Evolutionary conservation across 2,329 filamentous ascomycete genomes (phyloP).

Genomic region (Verticillium albo-atrum): DNA sequence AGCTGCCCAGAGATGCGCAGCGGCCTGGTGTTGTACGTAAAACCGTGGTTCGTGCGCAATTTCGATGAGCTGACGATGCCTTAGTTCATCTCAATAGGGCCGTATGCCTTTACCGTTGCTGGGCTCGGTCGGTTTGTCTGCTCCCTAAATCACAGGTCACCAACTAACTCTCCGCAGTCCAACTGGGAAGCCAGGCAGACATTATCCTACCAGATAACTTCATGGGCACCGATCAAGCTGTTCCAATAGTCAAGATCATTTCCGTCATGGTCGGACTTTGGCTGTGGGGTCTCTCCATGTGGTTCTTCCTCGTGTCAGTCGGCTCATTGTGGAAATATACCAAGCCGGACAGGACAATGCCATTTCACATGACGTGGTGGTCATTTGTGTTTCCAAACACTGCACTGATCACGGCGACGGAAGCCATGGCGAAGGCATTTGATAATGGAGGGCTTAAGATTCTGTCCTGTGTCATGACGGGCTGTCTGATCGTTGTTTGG

Average conservation of each 20-base stretch:
- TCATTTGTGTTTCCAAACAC: conserved; percentile 81
- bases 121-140: conserved; percentile 30
- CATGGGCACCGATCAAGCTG: conserved; percentile 34
- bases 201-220: conserved; percentile 38
- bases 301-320: conserved; percentile 80
- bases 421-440: conserved; percentile 62
- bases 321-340: conserved; percentile 69
- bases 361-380: conserved; percentile 83
- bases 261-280: conserved; percentile 65
- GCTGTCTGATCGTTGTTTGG: conserved; percentile 64
- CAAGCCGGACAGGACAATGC: conserved; percentile 51
- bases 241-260: conserved; percentile 40
- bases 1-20: conserved; percentile 69
- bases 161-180: conserved; percentile 21
- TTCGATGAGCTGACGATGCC: background rate
- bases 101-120: conserved; percentile 55
- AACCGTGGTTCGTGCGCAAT: background rate
- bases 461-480: conserved; percentile 63
- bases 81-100: conserved; percentile 78
- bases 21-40: conserved; percentile 64
- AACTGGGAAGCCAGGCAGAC: conserved; percentile 38
- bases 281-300: conserved; percentile 78
- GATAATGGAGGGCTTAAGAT: conserved; percentile 57
- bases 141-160: background rate
- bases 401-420: conserved; percentile 68